Base-by-base conservation (phyloP, 441 rosid genomes). In the Populus hybrid region DNA sequence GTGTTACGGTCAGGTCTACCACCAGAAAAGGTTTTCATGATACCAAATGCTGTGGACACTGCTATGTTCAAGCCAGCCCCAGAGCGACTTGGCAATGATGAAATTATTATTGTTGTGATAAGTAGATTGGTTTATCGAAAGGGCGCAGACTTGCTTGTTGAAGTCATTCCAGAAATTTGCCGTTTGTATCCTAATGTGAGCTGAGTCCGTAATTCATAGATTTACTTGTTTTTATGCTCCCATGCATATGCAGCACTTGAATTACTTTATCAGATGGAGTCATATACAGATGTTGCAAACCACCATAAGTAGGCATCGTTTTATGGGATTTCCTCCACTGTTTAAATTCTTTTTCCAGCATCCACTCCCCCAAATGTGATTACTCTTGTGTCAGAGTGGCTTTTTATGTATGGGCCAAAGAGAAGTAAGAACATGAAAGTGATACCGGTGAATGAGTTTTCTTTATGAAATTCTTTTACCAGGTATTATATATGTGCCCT, bases 21-120 rank as follows among this genome's bases (percentile, higher is more conserved):
- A 0, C 97, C 96, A 3, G 91, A 85, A 74, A 96, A 91, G 88
- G 98, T 92, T 78, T 96, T 84, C 79, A 92, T 94, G 79, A 86
- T 94, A 79, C 98, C 98, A 64, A 96, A 96, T 94, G 99, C 93
- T 32, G 99, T 96, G 81, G 98, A 96, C 84, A 91, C 98, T 38
- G 97, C 98, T 74, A 94, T 96, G 99, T 96, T 96, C 80, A 89
- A 84, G 79, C 98, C 99, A 35, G 92, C 93, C 70, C 75, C 82
- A 28, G 85, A 84, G 71, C 81, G 91, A 61, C 94, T 88, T 10
- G 76, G 82, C 82, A 82, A 84, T 66, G 82, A 86, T 77, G 93
- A 90, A 77, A 91, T 96, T 53, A 79, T 95, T 72, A 92, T 96
- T 77, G 93, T 96, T 82, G 97, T 96, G 69, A 91, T 96, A 83